A percentile compares a stretch with the other conserved stretches of the same genome.
phyloP scores from a whole-genome alignment of 192 early-diverging fungal species.

The Geosiphon pyriformis region DNA sequence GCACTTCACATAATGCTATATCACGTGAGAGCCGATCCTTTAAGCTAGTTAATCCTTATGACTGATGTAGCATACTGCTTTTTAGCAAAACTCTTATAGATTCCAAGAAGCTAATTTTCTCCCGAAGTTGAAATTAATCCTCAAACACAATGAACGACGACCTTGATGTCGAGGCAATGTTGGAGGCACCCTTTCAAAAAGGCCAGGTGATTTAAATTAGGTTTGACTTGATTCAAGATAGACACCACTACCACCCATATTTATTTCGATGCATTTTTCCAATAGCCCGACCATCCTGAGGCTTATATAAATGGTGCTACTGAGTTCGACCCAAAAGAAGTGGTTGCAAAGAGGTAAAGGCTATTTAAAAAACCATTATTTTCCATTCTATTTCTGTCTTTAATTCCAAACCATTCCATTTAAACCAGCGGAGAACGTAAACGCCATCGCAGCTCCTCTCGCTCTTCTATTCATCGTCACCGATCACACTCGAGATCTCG shows the following conservation, averaged over 20 bases:
- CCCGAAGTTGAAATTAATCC: no score
- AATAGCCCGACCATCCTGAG: conserved; percentile 19
- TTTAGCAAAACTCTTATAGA: no score
- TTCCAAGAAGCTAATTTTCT: no score
- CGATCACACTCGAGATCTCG: conserved; percentile 35
- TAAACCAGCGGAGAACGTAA: conserved; percentile 9
- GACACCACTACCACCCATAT: not conserved
- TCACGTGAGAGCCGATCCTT: no score
- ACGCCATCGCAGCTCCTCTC: conserved; percentile 28
- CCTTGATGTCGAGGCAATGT: conserved; percentile 54
- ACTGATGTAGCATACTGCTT: no score
- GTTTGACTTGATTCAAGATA: no score
- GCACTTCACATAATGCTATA: no score
- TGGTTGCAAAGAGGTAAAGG: conserved; percentile 13
- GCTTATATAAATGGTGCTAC: conserved; percentile 25
- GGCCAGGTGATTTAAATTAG: conserved; percentile 29
- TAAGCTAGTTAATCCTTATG: no score
- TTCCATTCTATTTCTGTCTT: not conserved
- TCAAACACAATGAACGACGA: conserved; percentile 25
- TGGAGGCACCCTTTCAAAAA: conserved; percentile 59
- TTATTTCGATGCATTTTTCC: conserved; percentile 11
- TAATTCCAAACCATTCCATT: not conserved
- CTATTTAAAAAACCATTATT: no score
- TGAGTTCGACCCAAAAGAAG: conserved; percentile 24
- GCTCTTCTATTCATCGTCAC: conserved; percentile 37